A percentile compares a stretch with the other conserved stretches of the same genome.
These are phyloP conservation scores for Usnea hakonensis DNA, from an alignment of 495 filamentous ascomycete genomes.

Conservation along the genomic window DNA sequence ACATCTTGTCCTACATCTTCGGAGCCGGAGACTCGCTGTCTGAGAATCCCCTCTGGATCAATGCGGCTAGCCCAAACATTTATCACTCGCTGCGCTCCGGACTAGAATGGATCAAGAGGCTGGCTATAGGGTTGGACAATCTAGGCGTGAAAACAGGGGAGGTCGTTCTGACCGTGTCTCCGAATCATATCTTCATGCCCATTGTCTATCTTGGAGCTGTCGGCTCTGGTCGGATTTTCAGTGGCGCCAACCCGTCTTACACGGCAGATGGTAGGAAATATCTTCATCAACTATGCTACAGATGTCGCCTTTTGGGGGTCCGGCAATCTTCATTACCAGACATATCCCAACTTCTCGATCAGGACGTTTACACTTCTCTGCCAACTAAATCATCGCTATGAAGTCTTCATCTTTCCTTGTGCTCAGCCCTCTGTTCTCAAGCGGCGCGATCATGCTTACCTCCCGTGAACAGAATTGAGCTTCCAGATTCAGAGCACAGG, in stretches of 20 bases:
- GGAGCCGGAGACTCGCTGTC: slow-evolving; percentile 62
- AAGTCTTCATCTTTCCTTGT: not conserved
- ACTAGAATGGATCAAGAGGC: slow-evolving; percentile 54
- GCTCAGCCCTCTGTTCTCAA: not conserved
- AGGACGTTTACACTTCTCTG: not conserved
- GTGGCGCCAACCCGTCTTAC: slow-evolving; percentile 85
- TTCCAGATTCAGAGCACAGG: slow-evolving; percentile 77
- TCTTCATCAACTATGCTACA: not conserved
- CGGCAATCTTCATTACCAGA: too few relatives aligned
- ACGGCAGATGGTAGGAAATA: slow-evolving; percentile 48
- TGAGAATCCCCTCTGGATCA: slow-evolving; percentile 72
- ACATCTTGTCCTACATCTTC: slow-evolving; percentile 70
- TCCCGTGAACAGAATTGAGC: slow-evolving; percentile 57
- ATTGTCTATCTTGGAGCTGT: slow-evolving; percentile 65
- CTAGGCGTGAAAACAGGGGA: slow-evolving; percentile 73
- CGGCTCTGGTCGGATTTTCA: slow-evolving; percentile 75
- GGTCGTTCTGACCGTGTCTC: slow-evolving; percentile 60
- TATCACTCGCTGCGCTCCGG: slow-evolving; percentile 60
- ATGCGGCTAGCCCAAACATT: slow-evolving; percentile 65
- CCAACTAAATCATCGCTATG: not conserved
- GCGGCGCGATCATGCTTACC: not conserved
- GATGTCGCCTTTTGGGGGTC: not conserved
- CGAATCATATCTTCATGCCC: slow-evolving; percentile 70
- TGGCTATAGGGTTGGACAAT: slow-evolving; percentile 58
- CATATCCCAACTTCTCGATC: not conserved